These are phyloP conservation scores for Cordyceps fumosorosea DNA, from an alignment of 2,329 filamentous ascomycete species.

Conservation along the genomic window DNA sequence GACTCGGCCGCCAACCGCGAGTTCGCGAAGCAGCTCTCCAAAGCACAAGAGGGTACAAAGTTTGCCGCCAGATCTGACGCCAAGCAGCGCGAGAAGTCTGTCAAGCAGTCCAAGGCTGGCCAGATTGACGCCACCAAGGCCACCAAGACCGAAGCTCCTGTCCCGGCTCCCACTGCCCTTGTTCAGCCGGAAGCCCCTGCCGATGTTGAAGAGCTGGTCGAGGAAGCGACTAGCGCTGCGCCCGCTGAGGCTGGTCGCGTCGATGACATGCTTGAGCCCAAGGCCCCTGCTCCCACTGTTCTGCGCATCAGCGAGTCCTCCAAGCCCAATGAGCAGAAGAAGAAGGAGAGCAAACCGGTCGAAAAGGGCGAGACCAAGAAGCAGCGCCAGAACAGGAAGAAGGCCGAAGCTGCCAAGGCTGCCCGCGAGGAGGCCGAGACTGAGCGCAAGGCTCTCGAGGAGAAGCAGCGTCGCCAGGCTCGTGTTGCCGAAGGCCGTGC, in stretches of 20 bases:
- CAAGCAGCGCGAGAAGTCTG: conserved; percentile 61
- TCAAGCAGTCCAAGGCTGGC: conserved; percentile 61
- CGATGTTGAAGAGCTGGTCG: conserved; percentile 67
- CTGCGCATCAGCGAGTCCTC: conserved; percentile 68
- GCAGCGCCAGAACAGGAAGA: conserved; percentile 86
- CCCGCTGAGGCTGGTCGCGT: conserved; percentile 62
- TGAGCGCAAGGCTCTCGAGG: conserved; percentile 66
- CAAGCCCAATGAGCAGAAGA: conserved; percentile 55
- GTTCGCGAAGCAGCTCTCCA: conserved; percentile 68
- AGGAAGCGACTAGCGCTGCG: conserved; percentile 69
- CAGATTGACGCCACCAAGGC: conserved; percentile 36
- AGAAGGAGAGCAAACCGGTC: conserved; percentile 52
- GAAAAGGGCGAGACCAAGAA: conserved; percentile 83
- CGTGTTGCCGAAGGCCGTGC: conserved; percentile 76
- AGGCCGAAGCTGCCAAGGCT: conserved; percentile 73
- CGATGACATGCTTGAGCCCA: conserved; percentile 84
- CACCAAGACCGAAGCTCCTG: conserved; percentile 53
- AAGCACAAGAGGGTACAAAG: conserved; percentile 63
- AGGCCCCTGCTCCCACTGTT: conserved; percentile 61
- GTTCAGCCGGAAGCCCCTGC: conserved; percentile 46
- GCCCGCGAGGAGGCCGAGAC: conserved; percentile 72
- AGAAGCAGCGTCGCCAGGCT: conserved; percentile 77
- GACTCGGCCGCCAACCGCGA: conserved; percentile 64
- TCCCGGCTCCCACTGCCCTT: not conserved
- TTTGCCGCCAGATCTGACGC: conserved; percentile 47